A percentile compares a stretch with the other conserved stretches of the same genome.
Evolutionary conservation across 2,329 filamentous ascomycete species (phyloP).

Genomic region (Alternaria tenuissima): DNA sequence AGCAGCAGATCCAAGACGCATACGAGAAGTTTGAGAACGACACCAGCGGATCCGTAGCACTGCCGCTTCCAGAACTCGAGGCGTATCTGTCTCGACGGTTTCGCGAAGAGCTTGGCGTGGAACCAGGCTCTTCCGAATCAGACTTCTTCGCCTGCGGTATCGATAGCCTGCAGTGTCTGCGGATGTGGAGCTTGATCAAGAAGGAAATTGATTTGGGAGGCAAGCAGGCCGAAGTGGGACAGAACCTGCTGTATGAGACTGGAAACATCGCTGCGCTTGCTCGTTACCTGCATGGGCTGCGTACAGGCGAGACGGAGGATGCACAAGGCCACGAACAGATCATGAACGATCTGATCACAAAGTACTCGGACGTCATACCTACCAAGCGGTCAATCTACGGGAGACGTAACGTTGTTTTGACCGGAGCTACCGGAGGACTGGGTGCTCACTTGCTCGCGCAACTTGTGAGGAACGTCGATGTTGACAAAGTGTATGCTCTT

Average conservation of each 20-base stretch:
- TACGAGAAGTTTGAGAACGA: constrained; percentile 48
- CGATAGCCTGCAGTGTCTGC: constrained; percentile 67
- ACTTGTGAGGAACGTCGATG: constrained; percentile 36
- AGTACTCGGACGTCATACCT: constrained; percentile 48
- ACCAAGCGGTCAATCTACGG: neutral
- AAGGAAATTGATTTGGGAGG: constrained; percentile 60
- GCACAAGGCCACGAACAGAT: constrained; percentile 51
- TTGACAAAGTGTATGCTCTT: constrained; percentile 60
- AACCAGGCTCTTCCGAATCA: constrained; percentile 47
- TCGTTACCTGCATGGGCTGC: constrained; percentile 55
- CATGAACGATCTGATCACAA: constrained; percentile 58
- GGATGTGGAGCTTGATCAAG: constrained; percentile 62
- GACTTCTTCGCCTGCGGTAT: constrained; percentile 68
- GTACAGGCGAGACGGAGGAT: constrained; percentile 47
- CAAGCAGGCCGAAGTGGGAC: constrained; percentile 53
- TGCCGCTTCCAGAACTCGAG: constrained; percentile 45
- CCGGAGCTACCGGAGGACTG: constrained; percentile 71
- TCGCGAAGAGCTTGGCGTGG: constrained; percentile 27
- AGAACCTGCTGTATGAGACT: constrained; percentile 68
- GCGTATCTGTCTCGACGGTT: constrained; percentile 33
- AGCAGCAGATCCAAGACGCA: constrained; percentile 56
- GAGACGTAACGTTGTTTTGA: constrained; percentile 53
- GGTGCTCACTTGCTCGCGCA: constrained; percentile 65
- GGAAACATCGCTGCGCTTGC: constrained; percentile 60
- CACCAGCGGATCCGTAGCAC: constrained; percentile 27